Evolutionary conservation across 805 yeast species (phyloP), one percentile per base, ranked within the genome.

Genomic region (Maudiozyma turicensis): DNA sequence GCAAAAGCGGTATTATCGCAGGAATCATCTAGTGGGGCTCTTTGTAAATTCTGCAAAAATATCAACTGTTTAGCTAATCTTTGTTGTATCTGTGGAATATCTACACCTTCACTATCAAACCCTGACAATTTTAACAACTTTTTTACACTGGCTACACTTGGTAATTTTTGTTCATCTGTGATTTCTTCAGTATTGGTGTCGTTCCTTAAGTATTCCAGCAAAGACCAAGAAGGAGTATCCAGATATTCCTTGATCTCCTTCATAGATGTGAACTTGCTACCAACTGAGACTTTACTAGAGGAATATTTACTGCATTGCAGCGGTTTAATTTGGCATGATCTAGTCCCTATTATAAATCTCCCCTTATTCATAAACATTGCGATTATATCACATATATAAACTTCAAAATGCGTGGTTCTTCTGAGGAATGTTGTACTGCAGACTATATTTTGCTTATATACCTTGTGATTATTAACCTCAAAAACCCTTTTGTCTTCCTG

Each of bases 121-220:
- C 85, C 84, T 0, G 84, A 74, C 20, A 80, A 58, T 39, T 68
- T 67, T 33, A 77, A 55, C 44, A 80, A 56, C 40, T 68, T 74
- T 29, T 49, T 41, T 5, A 61, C 54, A 1, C 48, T 46, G n/a
- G 52, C 46, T 32, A 10, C 5, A 13, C 14, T 28, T 8, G 49
- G 49, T 29, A 43, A 20, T 20, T 20, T 7, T 11, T 38, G 32
- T 54, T 32, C 28, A 3, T 10, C 39, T 35, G 14, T 10, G 6
- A 7, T 7, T 5, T 39, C 29, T 6, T 15, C 10, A 3, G 39
- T 20, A 20, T 20, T 20, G 4, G 26, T 20, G 4, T 20, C 26
- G 4, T 20, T 20, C 26, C 26, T 20, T 20, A 20, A 20, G 26
- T 20, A 35, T 8, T 47, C 49, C 6, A 29, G 28, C 31, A 47